Base-by-base conservation (phyloP, 495 filamentous ascomycete species). In the Durotheca rogersii region DNA sequence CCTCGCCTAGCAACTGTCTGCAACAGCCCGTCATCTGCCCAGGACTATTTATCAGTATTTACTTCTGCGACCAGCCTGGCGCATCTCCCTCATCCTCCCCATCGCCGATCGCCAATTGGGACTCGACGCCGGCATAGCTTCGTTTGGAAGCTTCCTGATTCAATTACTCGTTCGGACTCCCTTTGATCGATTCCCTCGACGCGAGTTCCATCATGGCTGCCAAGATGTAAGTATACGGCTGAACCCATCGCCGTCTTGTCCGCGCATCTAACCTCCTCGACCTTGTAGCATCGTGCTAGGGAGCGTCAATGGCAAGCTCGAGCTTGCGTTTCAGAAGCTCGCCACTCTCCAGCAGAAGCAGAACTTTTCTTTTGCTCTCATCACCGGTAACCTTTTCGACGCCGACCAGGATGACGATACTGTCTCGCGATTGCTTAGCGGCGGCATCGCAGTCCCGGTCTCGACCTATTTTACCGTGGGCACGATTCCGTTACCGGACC, bases 401-500 rank as follows among this genome's bases (percentile, higher is more conserved):
- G 75, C 80, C 41, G 75, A 80, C 32, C 62, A 69, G 23, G 68
- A 76, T 42, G 75, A 84, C 21, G 74, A 78, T 3, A 73, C 82
- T 39, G 70, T 94, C 6, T 68, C 72, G 12, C 75, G 77, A 5
- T 76, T 97, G 3, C 70, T 98, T 0, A 70, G 79, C 20, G 89
- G 87, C 16, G 74, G 77, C 19, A 85, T 95, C 42, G 57, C 66
- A 7, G 77, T 96, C 9, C 82, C 90, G 0, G 70, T 95, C 2
- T 83, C 90, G 1, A 91, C 84, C 9, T 97, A 98, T 69, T 96
- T 96, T 62, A 85, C 83, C 0, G 69, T 95, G 23, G 90, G 90
- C 27, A 79, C 72, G 17, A 68, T 70, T 16, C 66, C 85, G 9
- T 71, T 98, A 11, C 94, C 93, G 1, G 62, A 71, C 11, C 62